A percentile compares a stretch with the other conserved stretches of the same genome.
These are phyloP conservation scores for Apiotrichum sp. DNA, from an alignment of 1,284 basidiomycete genomes.

Conservation along the genomic window DNA sequence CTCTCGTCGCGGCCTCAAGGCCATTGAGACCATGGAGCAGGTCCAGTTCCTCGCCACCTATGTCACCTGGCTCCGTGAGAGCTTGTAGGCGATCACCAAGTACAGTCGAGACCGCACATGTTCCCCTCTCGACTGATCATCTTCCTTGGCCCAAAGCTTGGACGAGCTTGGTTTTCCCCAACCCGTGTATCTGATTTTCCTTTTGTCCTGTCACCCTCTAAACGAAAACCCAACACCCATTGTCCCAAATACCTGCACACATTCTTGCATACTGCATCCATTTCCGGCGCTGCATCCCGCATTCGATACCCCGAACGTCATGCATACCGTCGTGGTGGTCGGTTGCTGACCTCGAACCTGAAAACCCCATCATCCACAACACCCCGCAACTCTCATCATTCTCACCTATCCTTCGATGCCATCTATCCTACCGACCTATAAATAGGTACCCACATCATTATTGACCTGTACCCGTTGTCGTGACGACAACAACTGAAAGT, in stretches of 20 bases:
- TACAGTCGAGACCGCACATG: background rate
- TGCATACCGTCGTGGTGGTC: background rate
- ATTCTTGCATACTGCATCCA: background rate
- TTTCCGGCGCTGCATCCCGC: slow-evolving; percentile 2
- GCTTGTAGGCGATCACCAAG: background rate
- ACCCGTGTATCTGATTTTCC: background rate
- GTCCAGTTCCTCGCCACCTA: slow-evolving; percentile 76
- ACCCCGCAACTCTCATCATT: background rate
- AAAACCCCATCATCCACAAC: background rate
- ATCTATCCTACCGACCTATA: background rate
- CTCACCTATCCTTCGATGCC: background rate
- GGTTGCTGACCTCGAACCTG: background rate
- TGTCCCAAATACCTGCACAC: background rate
- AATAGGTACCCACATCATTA: background rate
- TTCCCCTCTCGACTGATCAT: background rate
- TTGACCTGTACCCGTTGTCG: background rate
- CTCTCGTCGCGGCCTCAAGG: slow-evolving; percentile 69
- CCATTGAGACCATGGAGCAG: slow-evolving; percentile 86
- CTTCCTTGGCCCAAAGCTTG: too few species aligned
- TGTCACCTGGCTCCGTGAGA: slow-evolving; percentile 58
- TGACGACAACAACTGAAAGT: background rate
- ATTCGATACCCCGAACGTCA: background rate
- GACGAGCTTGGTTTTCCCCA: background rate
- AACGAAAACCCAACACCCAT: background rate
- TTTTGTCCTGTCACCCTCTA: background rate